phyloP scores from a whole-genome alignment of 139 green algal genomes.

The Closterium sp. region DNA sequence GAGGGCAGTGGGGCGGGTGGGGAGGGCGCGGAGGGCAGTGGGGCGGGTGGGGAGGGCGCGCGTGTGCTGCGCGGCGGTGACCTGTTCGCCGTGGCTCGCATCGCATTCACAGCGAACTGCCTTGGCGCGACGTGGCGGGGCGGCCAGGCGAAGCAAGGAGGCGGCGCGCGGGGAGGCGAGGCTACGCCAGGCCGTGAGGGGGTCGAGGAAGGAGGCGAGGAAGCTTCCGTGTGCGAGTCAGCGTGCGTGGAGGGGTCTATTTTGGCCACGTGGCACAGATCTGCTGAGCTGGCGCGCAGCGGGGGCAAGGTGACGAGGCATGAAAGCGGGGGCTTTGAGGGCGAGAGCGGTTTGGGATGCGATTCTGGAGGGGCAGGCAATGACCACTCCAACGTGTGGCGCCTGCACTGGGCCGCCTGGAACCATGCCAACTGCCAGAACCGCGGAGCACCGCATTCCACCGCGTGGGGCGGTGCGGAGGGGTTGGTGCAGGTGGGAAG shows the following conservation, averaged over 20 bases:
- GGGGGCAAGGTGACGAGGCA: too few relatives aligned
- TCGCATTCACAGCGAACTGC: background rate
- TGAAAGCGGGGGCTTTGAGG: too few relatives aligned
- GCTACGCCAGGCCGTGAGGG: background rate
- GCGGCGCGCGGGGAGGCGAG: background rate
- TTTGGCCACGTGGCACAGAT: background rate
- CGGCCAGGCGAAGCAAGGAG: background rate
- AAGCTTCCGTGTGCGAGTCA: background rate
- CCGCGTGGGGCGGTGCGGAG: background rate
- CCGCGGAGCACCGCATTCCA: background rate
- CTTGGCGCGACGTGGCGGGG: background rate
- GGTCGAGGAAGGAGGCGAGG: background rate
- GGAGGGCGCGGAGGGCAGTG: background rate
- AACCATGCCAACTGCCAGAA: background rate
- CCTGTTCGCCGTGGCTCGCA: background rate
- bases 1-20: too few relatives aligned
- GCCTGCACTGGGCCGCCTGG: background rate
- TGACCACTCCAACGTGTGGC: background rate
- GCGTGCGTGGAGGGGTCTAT: background rate
- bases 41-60: too few relatives aligned
- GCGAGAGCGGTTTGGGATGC: too few relatives aligned
- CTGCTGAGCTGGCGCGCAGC: background rate
- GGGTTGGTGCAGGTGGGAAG: background rate
- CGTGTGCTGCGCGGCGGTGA: background rate
- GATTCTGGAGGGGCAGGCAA: background rate